A percentile compares a stretch with the other conserved stretches of the same genome.
phyloP scores from a whole-genome alignment of 352 stramenopile genomes.

The Phytophthora litchii region DNA sequence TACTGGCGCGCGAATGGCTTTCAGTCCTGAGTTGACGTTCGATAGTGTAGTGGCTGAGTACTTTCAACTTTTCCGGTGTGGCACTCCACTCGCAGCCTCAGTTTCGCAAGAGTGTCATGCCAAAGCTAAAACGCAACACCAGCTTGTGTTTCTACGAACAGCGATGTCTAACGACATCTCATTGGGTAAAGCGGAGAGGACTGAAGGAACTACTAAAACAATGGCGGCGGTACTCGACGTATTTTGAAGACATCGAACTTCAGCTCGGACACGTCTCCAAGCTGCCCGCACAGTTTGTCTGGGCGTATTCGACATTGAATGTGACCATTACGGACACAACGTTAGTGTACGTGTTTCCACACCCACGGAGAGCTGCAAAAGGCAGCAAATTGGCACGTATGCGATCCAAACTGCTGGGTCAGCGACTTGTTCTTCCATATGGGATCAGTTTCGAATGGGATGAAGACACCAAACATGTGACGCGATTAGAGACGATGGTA shows the following conservation, averaged over 20 bases:
- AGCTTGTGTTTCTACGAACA: neutral
- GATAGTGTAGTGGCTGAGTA: neutral
- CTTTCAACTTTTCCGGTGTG: neutral
- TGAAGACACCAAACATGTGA: no score
- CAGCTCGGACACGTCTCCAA: neutral
- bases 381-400: no score
- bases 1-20: neutral
- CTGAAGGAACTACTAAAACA: neutral
- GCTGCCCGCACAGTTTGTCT: neutral
- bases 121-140: neutral
- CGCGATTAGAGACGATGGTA: no score
- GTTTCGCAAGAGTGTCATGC: neutral
- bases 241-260: neutral
- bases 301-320: neutral
- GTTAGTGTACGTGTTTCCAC: neutral
- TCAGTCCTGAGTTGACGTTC: neutral
- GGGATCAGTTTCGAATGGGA: no score
- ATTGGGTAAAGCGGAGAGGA: neutral
- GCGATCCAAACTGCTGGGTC: no score
- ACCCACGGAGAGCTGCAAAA: neutral
- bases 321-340: neutral
- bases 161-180: neutral
- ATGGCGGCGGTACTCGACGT: neutral
- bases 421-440: no score
- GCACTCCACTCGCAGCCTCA: neutral